Conservation (phyloP, 306 rosid species). For the Hippophae gyantsensis region DNA sequence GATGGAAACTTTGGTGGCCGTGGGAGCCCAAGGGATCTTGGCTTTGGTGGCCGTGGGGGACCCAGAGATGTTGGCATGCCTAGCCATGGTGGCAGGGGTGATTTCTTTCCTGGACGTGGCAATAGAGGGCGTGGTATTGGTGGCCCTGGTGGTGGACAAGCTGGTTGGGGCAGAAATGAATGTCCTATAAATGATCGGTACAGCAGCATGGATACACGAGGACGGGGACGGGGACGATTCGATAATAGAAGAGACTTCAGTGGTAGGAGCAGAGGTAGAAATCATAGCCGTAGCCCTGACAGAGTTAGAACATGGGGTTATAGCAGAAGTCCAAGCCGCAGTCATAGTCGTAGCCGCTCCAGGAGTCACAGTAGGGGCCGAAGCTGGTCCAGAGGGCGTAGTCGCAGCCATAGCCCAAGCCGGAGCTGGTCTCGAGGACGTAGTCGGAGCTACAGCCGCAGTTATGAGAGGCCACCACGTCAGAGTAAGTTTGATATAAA, state of each 20-base stretch:
- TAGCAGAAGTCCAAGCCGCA: constrained; percentile 29
- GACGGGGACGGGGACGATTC: constrained; percentile 75
- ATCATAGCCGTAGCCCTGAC: constrained; percentile 82
- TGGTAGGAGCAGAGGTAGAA: constrained; percentile 63
- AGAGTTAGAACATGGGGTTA: constrained; percentile 88
- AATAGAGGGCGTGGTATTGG: constrained; percentile 76
- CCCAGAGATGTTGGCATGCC: constrained; percentile 24
- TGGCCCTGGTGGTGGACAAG: constrained; percentile 53
- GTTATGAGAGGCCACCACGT: constrained; percentile 34
- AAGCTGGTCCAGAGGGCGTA: constrained; percentile 46
- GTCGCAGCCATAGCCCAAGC: constrained; percentile 52
- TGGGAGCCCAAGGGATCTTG: constrained; percentile 54
- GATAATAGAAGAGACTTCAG: constrained; percentile 59
- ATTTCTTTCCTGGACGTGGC: constrained; percentile 69
- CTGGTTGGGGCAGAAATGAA: constrained; percentile 72
- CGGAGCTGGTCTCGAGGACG: constrained; percentile 24
- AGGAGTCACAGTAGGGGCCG: constrained; percentile 45
- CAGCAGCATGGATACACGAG: constrained; percentile 55
- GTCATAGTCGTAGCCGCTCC: constrained; percentile 31
- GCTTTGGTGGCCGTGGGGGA: constrained; percentile 28
- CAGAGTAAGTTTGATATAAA: constrained; percentile 24
- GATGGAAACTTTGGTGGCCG: constrained; percentile 42
- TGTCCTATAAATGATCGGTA: constrained; percentile 48
- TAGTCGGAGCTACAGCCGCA: constrained; percentile 31
- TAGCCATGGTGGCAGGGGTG: constrained; percentile 63